These are phyloP conservation scores for Canavalia gladiata DNA, from an alignment of 306 rosid genomes.

Conservation along the genomic window DNA sequence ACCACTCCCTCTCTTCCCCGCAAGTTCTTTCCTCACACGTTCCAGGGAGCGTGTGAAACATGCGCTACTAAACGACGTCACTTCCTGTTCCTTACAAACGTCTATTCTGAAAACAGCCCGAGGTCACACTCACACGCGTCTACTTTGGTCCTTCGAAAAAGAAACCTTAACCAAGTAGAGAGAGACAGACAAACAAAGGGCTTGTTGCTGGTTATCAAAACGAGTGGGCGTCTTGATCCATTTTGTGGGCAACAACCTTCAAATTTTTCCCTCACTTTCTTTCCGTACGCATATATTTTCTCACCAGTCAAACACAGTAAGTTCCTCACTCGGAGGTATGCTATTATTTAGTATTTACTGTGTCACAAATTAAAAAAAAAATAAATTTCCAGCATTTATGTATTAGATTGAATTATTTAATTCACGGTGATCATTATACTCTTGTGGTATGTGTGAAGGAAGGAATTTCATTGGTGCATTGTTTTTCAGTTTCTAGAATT, in stretches of 20 bases:
- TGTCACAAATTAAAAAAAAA: background rate
- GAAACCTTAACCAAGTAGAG: slow-evolving; percentile 5
- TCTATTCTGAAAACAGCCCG: background rate
- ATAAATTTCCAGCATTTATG: slow-evolving; percentile 1
- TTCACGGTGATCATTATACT: slow-evolving; percentile 12
- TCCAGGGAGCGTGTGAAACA: background rate
- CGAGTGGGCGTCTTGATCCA: slow-evolving; percentile 60
- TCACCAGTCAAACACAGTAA: slow-evolving; percentile 33
- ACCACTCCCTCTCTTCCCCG: background rate
- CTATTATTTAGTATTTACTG: background rate
- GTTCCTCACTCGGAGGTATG: slow-evolving; percentile 35
- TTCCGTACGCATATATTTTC: background rate
- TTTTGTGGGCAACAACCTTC: slow-evolving; percentile 47
- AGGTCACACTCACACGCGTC: background rate
- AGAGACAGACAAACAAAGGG: slow-evolving; percentile 1
- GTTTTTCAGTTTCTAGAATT: slow-evolving; percentile 30
- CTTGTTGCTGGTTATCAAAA: slow-evolving; percentile 57
- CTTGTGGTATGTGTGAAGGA: slow-evolving; percentile 22
- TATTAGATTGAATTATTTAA: slow-evolving; percentile 7
- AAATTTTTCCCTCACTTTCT: slow-evolving; percentile 53
- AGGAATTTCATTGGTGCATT: background rate
- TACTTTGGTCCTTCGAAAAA: background rate
- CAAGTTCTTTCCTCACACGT: background rate
- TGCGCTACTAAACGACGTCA: background rate
- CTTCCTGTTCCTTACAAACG: background rate